Conservation (phyloP, 2,329 filamentous ascomycete genomes). For the Saccharata proteae region DNA sequence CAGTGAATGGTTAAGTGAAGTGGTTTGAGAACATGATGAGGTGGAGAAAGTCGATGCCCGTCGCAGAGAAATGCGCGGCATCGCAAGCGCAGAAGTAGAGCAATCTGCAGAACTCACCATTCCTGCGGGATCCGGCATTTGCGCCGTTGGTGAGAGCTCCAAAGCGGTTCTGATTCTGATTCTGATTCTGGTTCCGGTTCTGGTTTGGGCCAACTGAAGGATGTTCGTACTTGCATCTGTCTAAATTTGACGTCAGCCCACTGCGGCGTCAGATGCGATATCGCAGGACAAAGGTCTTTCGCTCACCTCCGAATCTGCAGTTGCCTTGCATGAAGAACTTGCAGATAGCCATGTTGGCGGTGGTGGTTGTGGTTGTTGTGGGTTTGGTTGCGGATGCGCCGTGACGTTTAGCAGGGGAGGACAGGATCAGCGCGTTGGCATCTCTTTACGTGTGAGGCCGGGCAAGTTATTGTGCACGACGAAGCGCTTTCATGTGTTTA, state of each 20-base stretch:
- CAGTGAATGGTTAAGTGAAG: too few species aligned
- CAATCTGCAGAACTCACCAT: too few species aligned
- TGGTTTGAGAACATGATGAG: too few species aligned
- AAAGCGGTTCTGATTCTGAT: conserved; percentile 43
- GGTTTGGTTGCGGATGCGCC: conserved; percentile 2
- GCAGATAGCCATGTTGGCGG: conserved; percentile 39
- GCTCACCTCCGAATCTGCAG: conserved; percentile 53
- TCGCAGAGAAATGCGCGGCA: too few species aligned
- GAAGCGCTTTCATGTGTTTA: too few species aligned
- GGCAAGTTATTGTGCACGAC: too few species aligned
- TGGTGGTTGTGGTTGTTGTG: conserved; percentile 2
- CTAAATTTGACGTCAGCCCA: conserved; percentile 22
- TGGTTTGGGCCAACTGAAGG: conserved; percentile 29
- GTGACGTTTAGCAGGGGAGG: conserved; percentile 4
- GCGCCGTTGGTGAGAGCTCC: conserved; percentile 32
- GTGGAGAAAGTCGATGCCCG: too few species aligned
- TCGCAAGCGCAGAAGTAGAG: too few species aligned
- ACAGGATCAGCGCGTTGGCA: too few species aligned
- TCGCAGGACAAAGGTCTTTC: not conserved
- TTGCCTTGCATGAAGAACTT: conserved; percentile 52
- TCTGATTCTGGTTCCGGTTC: conserved; percentile 10
- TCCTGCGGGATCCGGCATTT: too few species aligned
- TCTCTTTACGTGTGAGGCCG: too few species aligned
- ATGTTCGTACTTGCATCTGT: conserved; percentile 49
- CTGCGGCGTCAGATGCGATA: not conserved